phyloP scores from a whole-genome alignment of 1,284 basidiomycete genomes.

The Tremellales sp. region DNA sequence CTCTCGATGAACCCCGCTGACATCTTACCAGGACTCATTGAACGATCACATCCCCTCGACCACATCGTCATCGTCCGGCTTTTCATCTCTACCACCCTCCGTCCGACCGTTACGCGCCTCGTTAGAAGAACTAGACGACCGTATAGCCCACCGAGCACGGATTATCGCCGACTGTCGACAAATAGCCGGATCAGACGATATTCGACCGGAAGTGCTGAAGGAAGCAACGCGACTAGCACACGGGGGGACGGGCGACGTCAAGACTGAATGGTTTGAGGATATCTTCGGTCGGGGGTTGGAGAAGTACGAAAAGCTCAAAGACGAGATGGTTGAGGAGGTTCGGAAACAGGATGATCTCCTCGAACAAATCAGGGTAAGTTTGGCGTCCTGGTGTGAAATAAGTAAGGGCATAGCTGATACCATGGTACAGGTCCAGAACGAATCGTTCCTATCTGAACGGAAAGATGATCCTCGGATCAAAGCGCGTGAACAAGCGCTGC shows the following conservation, averaged over 20 bases:
- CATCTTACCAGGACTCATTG: conserved; percentile 61
- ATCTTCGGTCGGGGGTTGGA: conserved; percentile 70
- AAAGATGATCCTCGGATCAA: conserved; percentile 73
- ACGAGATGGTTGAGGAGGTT: conserved; percentile 60
- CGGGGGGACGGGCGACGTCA: conserved; percentile 62
- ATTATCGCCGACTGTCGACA: conserved; percentile 64
- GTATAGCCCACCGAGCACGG: conserved; percentile 60
- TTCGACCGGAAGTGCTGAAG: conserved; percentile 64
- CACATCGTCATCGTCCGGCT: conserved; percentile 14
- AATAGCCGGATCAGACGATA: conserved; percentile 68
- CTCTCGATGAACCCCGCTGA: background rate
- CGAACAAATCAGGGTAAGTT: conserved; percentile 62
- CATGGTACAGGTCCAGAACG: conserved; percentile 60
- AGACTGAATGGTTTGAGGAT: conserved; percentile 79
- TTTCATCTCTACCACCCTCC: conserved; percentile 34
- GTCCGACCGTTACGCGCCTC: conserved; percentile 70
- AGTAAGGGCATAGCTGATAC: background rate
- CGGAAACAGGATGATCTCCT: conserved; percentile 64
- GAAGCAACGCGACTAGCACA: conserved; percentile 57
- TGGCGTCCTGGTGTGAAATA: background rate
- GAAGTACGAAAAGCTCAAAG: conserved; percentile 73
- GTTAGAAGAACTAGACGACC: conserved; percentile 75
- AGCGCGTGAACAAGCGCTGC: conserved; percentile 76
- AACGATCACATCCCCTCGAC: conserved; percentile 54
- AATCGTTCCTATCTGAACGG: conserved; percentile 71